These are phyloP conservation scores for Fusarium beomiforme DNA, from an alignment of 2,329 filamentous ascomycete genomes.

Conservation along the genomic window DNA sequence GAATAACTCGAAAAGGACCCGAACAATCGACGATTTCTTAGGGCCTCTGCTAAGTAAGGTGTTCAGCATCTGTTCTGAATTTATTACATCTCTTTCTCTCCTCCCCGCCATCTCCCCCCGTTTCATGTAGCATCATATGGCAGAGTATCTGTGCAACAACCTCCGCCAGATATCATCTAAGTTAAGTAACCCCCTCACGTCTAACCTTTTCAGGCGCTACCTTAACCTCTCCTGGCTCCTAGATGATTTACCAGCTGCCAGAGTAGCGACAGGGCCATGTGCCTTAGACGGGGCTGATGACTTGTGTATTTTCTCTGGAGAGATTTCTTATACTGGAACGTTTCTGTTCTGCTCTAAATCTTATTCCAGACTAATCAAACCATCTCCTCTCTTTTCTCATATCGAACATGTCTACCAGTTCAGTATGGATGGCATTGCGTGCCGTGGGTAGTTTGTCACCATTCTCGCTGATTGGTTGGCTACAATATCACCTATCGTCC, in stretches of 20 bases:
- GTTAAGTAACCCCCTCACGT: background rate
- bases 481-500: conserved; percentile 26
- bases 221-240: background rate
- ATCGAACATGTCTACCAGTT: background rate
- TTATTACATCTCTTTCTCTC: no score
- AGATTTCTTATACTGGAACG: background rate
- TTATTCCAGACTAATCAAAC: background rate
- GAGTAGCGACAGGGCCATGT: background rate
- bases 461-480: conserved; percentile 34
- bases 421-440: background rate
- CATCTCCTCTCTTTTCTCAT: background rate
- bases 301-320: background rate
- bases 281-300: background rate
- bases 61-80: background rate
- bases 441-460: conserved; percentile 16
- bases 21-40: background rate
- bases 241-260: background rate
- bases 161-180: background rate
- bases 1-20: background rate
- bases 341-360: background rate
- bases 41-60: background rate
- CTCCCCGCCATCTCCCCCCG: background rate
- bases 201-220: background rate
- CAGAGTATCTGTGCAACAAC: background rate
- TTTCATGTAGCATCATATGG: background rate